phyloP scores from a whole-genome alignment of 148 eudicot species.

The Heliosperma pusillum region DNA sequence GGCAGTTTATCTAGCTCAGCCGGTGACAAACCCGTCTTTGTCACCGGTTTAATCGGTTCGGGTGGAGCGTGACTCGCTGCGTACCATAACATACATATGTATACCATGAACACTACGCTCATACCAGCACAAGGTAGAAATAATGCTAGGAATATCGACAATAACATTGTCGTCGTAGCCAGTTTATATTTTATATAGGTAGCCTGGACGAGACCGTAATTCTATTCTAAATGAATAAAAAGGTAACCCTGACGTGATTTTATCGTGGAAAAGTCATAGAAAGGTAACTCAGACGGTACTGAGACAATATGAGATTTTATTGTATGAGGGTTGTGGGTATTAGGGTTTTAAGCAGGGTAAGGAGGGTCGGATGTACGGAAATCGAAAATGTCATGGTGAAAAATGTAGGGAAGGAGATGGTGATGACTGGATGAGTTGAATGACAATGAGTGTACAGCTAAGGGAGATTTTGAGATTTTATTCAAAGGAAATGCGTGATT shows the following conservation, averaged over 20 bases:
- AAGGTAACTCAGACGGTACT: no score
- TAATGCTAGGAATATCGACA: conserved; percentile 61
- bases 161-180: conserved; percentile 33
- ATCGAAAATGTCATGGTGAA: not conserved
- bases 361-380: no score
- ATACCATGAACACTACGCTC: conserved; percentile 64
- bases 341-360: no score
- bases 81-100: conserved; percentile 67
- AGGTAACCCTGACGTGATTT: no score
- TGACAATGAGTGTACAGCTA: conserved; percentile 2
- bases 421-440: not conserved
- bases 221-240: no score
- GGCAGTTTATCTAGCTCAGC: conserved; percentile 76
- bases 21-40: conserved; percentile 47
- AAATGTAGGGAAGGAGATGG: conserved; percentile 7
- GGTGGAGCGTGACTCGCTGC: conserved; percentile 28
- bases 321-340: no score
- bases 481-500: conserved; percentile 21
- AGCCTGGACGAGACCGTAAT: no score
- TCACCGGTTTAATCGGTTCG: conserved; percentile 37
- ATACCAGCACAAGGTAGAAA: conserved; percentile 81
- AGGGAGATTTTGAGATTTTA: not conserved
- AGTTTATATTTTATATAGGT: not conserved
- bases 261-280: no score
- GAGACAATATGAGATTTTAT: no score